Base-by-base conservation (phyloP, 2,329 filamentous ascomycete species). In the Pseudogymnoascus pannorum region DNA sequence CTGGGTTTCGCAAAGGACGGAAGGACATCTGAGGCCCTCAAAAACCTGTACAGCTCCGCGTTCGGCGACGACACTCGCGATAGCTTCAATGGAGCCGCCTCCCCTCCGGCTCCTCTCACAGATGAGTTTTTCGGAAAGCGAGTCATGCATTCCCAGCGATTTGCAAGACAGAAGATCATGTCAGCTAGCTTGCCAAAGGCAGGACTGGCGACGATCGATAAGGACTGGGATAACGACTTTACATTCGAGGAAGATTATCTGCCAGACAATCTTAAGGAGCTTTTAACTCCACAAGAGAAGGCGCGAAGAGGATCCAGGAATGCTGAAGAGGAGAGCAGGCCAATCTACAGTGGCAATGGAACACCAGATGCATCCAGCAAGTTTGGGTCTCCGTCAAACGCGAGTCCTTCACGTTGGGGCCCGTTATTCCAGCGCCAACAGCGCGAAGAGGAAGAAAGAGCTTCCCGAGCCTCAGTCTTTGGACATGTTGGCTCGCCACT, bases 201-300 rank as follows among this genome's bases (percentile, higher is more conserved):
- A 75, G 86, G 70, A 74, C 86, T 61, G 75, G 76, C 68, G 24
- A 66, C 68, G 24, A 66, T 83, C 24, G 84, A 87, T 66, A 79
- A 79, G 61, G 85, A 87, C 67, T 87, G 85, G 85, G 83, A 86
- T 57, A 73, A 79, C 61, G 80, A 83, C 61, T 94, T 95, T 69
- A 83, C 87, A 29, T 93, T 94, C 68, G 91, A 96, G 72, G 92
- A 96, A 70, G 92, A 96, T 69, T 90, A 94, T 69, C 80, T 97
- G 8, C 94, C 93, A 0, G 88, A 83, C 64, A 82, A 85, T 62
- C 75, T 87, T 35, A 84, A 86, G 67, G 85, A 88, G 63, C 77
- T 88, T 12, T 74, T 88, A 66, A 88, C 86, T 3, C 84, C 85
- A 1, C 83, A 84, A 12, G 86, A 88, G 69, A 87, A 87, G 71